These are phyloP conservation scores for Pyrenopolyporus hunteri DNA, from an alignment of 495 filamentous ascomycete species.

Conservation along the genomic window DNA sequence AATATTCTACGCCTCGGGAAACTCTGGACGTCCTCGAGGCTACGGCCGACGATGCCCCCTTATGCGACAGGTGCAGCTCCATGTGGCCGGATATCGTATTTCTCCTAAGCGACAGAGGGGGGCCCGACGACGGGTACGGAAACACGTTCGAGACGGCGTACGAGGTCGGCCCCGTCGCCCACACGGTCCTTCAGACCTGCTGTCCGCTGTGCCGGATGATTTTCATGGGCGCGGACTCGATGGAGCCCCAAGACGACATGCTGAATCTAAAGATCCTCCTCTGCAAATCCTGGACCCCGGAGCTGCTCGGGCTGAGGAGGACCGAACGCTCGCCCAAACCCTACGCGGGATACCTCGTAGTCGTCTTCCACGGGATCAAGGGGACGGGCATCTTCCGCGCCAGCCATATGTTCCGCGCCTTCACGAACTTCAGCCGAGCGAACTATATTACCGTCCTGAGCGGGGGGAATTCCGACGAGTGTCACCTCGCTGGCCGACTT, in stretches of 20 bases:
- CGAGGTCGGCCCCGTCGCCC: background rate
- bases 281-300: too few species aligned
- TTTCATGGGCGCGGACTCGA: background rate
- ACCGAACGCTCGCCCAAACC: too few species aligned
- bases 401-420: too few species aligned
- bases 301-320: too few species aligned
- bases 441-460: too few species aligned
- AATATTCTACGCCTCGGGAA: background rate
- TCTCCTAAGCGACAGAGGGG: background rate
- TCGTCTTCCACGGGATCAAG: too few species aligned
- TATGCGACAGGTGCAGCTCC: background rate
- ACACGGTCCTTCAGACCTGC: background rate
- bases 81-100: background rate
- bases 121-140: too few species aligned
- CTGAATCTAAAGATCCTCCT: background rate
- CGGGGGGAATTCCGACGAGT: background rate
- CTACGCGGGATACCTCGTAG: too few species aligned
- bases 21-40: background rate
- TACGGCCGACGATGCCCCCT: background rate
- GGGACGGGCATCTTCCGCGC: too few species aligned
- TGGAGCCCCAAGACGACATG: background rate
- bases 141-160: background rate
- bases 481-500: background rate
- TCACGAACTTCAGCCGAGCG: too few species aligned
- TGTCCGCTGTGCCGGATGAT: background rate